A percentile compares a stretch with the other conserved stretches of the same genome.
Conservation (phyloP, 169 alveolate genomes). For the Cryptosporidium canis region DNA sequence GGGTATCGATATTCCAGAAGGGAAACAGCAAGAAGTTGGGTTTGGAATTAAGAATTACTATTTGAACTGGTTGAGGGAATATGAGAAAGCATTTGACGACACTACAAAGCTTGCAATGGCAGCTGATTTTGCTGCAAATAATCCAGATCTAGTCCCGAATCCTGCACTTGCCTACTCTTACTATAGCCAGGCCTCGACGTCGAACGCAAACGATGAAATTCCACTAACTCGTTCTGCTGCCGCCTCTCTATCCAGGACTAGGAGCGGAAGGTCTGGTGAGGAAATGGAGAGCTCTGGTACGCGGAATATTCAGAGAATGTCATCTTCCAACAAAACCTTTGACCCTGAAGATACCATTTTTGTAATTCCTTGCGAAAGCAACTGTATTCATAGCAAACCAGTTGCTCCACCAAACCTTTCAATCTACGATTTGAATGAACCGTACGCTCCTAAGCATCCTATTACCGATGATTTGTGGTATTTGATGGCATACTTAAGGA, state of each 20-base stretch:
- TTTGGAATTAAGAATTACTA: slow-evolving; percentile 43
- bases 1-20: slow-evolving; percentile 68
- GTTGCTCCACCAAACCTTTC: neutral
- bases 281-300: neutral
- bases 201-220: slow-evolving; percentile 2
- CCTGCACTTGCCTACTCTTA: slow-evolving; percentile 45
- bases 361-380: neutral
- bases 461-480: slow-evolving; percentile 49
- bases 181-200: slow-evolving; percentile 4
- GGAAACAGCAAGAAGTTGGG: slow-evolving; percentile 64
- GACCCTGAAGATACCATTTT: neutral
- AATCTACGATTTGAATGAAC: neutral
- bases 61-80: slow-evolving; percentile 54
- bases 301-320: neutral
- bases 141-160: slow-evolving; percentile 63
- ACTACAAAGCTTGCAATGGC: slow-evolving; percentile 55
- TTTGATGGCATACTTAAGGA: slow-evolving; percentile 16
- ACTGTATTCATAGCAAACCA: neutral
- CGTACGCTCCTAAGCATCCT: neutral
- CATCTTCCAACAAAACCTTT: neutral
- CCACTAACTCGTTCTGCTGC: slow-evolving; percentile 71
- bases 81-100: slow-evolving; percentile 63
- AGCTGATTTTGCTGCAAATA: slow-evolving; percentile 57
- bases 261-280: neutral
- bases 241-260: slow-evolving; percentile 51